Evolutionary conservation across 1,284 basidiomycete species (phyloP).

Genomic region (Rhodotorula sp.): DNA sequence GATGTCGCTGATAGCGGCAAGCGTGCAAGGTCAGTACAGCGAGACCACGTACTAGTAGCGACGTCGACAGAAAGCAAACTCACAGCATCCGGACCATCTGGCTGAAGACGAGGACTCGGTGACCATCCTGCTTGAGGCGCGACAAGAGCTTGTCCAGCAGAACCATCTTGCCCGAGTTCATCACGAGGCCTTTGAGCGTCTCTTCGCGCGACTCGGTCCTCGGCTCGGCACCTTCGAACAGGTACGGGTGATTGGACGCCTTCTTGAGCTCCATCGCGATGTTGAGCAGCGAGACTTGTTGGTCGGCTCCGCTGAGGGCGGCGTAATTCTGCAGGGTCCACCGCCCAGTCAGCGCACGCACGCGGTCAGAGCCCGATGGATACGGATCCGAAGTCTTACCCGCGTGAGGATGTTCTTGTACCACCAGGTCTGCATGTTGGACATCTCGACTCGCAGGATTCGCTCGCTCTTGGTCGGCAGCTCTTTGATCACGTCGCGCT

Average conservation of each 20-base stretch:
- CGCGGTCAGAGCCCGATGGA: not conserved
- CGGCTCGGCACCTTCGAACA: constrained; percentile 93
- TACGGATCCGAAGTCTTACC: constrained; percentile 51
- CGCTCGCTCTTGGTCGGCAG: constrained; percentile 97
- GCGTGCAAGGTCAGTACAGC: not conserved
- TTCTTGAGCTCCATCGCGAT: constrained; percentile 97
- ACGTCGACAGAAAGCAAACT: constrained; percentile 8
- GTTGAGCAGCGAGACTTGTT: constrained; percentile 86
- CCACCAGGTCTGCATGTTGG: constrained; percentile 91
- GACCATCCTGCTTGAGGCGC: constrained; percentile 52
- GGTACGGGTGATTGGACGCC: constrained; percentile 94
- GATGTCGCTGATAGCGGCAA: constrained; percentile 62
- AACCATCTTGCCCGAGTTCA: constrained; percentile 55
- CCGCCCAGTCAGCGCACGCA: not conserved
- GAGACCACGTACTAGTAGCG: not conserved
- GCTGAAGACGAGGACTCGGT: constrained; percentile 60
- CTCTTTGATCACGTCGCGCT: constrained; percentile 95
- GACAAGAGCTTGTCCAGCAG: constrained; percentile 53
- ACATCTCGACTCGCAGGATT: constrained; percentile 97
- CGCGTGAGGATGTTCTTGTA: constrained; percentile 99
- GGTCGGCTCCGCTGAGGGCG: constrained; percentile 78
- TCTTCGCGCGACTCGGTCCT: constrained; percentile 71
- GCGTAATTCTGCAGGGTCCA: constrained; percentile 71
- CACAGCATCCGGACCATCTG: constrained; percentile 97
- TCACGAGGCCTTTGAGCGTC: constrained; percentile 54